Evolutionary conservation across 1,284 basidiomycete genomes (phyloP).

Genomic region (Tilletia setariae): DNA sequence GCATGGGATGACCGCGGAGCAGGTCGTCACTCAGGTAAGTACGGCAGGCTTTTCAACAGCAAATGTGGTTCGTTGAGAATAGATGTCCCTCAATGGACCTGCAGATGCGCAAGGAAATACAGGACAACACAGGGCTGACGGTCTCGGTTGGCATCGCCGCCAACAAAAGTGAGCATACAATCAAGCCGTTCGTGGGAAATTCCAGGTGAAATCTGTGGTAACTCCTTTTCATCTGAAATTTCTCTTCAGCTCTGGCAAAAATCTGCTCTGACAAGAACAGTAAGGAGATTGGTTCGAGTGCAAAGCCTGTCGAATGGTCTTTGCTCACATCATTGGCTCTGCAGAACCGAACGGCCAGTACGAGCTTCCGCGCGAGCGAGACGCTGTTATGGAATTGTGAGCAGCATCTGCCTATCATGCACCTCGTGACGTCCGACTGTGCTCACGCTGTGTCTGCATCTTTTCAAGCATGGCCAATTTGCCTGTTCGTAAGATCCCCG

Average conservation of each 20-base stretch:
- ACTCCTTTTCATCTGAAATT: neutral
- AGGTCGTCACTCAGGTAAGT: constrained; percentile 75
- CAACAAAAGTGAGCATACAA: constrained; percentile 60
- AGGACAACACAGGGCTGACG: constrained; percentile 63
- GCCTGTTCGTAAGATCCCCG: constrained; percentile 47
- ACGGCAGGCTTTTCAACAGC: too few relatives aligned
- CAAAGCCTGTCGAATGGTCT: neutral
- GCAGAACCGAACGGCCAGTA: constrained; percentile 47
- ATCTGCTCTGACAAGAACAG: constrained; percentile 78
- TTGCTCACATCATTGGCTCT: neutral
- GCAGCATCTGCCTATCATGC: neutral
- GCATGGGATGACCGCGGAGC: constrained; percentile 66
- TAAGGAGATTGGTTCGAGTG: neutral
- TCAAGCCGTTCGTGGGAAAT: neutral
- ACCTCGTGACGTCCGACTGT: neutral
- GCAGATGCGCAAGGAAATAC: constrained; percentile 37
- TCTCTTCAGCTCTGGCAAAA: constrained; percentile 56
- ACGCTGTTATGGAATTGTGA: constrained; percentile 36
- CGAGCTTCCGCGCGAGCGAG: constrained; percentile 33
- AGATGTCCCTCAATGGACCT: too few relatives aligned
- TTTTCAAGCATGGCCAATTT: constrained; percentile 32
- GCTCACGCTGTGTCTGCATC: neutral
- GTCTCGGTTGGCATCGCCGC: constrained; percentile 71
- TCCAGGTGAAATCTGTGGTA: neutral
- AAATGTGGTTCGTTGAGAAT: too few relatives aligned